Conservation (phyloP, 257 asterid species). For the Coffea eugenioides region DNA sequence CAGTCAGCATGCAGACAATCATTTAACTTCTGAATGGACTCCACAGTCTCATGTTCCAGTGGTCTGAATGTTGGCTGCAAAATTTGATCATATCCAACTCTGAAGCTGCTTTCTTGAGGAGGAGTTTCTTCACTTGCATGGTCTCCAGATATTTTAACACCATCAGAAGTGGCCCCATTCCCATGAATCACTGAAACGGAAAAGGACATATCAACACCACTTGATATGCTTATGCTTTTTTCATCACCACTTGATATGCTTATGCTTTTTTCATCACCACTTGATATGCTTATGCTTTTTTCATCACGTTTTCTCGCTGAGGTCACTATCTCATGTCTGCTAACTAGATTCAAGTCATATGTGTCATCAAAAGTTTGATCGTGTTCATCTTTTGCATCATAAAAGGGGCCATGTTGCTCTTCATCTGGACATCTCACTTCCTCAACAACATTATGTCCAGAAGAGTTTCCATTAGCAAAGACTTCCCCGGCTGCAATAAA, state of each 20-base stretch:
- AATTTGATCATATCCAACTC: conserved; percentile 20
- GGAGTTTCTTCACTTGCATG: conserved; percentile 28
- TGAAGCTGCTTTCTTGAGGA: conserved; percentile 20
- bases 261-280: conserved; percentile 11
- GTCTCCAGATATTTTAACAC: conserved; percentile 20
- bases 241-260: conserved; percentile 5
- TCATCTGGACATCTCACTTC: conserved; percentile 21
- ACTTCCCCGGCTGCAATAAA: conserved; percentile 21
- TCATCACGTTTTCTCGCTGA: conserved; percentile 18
- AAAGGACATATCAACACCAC: conserved; percentile 17
- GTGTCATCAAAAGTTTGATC: conserved; percentile 27
- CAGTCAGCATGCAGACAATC: conserved; percentile 17
- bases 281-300: neutral
- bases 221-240: neutral
- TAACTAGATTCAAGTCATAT: conserved; percentile 14
- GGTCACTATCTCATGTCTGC: conserved; percentile 17
- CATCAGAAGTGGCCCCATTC: conserved; percentile 21
- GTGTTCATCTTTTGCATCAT: conserved; percentile 33
- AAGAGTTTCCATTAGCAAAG: conserved; percentile 14
- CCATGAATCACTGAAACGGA: conserved; percentile 27
- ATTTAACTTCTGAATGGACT: conserved; percentile 5
- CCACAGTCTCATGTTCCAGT: conserved; percentile 19
- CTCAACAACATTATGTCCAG: conserved; percentile 17
- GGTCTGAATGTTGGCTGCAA: conserved; percentile 19
- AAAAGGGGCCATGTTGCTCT: conserved; percentile 25